Evolutionary conservation across 2,329 filamentous ascomycete species (phyloP), one percentile per base, ranked within the genome.

Genomic region (Fusarium sp.): DNA sequence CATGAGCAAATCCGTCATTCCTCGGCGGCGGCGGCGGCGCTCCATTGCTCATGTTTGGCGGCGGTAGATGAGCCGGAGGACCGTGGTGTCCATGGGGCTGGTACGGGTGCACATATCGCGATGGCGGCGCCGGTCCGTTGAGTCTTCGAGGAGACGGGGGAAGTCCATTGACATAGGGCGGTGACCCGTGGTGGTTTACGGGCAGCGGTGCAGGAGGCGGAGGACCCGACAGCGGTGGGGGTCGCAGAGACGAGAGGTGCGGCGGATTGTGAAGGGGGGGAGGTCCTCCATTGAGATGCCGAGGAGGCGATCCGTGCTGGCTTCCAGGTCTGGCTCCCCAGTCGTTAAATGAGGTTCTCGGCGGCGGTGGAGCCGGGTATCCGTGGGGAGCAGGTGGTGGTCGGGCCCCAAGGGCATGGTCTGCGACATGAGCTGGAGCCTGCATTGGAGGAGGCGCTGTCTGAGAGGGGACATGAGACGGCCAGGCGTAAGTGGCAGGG

Each of bases 321-420:
- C 84, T 83, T 18, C 83, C 78, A 13, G 82, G 81, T 18, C 84
- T 83, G 59, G 72, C 69, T 27, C 84, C 82, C 83, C 87, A 88
- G 62, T 85, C 84, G 42, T 75, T 76, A 73, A 81, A 79, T 25
- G 72, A 58, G 8, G 72, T 63, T 9, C 71, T 76, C 13, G 73
- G 70, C 55, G 73, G 69, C n/a, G 74, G 70, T 9, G 75, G 73
- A 18, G 77, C 68, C 6, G 74, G 67, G 49, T 77, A 80, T 18
- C 71, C 65, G 34, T 78, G 75, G 44, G 74, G 56, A 51, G 67
- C 69, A n/a, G 20, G 16, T 46, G 71, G 63, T 42, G 76, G 74
- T 34, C 77, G 75, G 8, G 71, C 64, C 18, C 74, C 76, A 62
- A 77, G 64, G 11, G 69, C 62, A 38, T 77, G 75, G 18, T 77